Conservation (phyloP, 371 early-diverging fungal genomes). For the Mucor circinelloides region DNA sequence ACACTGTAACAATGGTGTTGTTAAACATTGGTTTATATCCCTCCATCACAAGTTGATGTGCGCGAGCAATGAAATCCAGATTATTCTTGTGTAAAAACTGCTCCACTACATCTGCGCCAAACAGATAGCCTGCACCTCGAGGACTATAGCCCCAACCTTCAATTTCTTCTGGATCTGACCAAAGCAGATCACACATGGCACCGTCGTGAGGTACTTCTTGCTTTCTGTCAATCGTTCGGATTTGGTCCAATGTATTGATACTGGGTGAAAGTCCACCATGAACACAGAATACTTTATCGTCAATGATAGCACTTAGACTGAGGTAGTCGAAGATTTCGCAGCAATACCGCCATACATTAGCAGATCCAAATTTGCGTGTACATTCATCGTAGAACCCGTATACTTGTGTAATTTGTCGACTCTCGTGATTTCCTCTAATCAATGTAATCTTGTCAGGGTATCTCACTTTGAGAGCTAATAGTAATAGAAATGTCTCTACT, state of each 20-base stretch:
- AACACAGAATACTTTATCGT: constrained; percentile 94
- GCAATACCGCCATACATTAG: constrained; percentile 97
- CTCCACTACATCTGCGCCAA: constrained; percentile 92
- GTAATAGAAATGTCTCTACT: constrained; percentile 98
- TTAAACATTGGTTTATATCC: constrained; percentile 97
- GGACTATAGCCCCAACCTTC: constrained; percentile 96
- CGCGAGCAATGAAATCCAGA: constrained; percentile 94
- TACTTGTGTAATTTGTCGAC: constrained; percentile 97
- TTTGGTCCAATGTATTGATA: constrained; percentile 95
- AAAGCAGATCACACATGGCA: constrained; percentile 98
- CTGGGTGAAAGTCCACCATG: constrained; percentile 98
- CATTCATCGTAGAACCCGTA: constrained; percentile 99
- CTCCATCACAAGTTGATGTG: constrained; percentile 99
- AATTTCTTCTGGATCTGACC: constrained; percentile 99
- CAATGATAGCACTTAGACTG: constrained; percentile 92
- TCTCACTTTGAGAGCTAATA: constrained; percentile 96
- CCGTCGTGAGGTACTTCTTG: constrained; percentile 99
- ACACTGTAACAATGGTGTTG: constrained; percentile 96
- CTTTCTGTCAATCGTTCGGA: constrained; percentile 96
- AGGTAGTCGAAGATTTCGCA: constrained; percentile 99
- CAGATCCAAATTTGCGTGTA: constrained; percentile 95
- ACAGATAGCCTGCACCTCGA: constrained; percentile 98
- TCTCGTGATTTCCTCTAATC: constrained; percentile 99
- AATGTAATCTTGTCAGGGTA: constrained; percentile 96
- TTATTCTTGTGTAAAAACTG: constrained; percentile 89